Conservation (phyloP, 2,329 filamentous ascomycete genomes). For the Nemania sp. region DNA sequence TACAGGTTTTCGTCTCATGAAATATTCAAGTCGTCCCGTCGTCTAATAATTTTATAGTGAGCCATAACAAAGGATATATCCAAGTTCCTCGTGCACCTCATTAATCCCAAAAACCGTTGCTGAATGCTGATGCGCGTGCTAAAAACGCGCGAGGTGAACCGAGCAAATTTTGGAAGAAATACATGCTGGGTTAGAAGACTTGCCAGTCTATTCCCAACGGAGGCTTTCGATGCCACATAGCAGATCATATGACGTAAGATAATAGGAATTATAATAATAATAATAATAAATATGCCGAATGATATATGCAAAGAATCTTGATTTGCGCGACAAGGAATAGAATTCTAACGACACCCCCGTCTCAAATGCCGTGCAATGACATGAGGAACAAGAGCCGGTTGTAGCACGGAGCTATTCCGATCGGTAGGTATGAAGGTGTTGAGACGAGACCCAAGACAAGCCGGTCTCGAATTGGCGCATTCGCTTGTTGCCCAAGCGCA, state of each 20-base stretch:
- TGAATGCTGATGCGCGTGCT: neutral
- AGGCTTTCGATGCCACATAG: slow-evolving; percentile 1
- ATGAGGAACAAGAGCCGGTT: neutral
- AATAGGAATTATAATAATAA: too few relatives aligned
- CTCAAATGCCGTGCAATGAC: neutral
- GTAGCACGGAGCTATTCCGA: neutral
- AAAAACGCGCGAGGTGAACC: too few relatives aligned
- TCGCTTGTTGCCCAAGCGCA: slow-evolving; percentile 13
- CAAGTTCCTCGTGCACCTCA: neutral
- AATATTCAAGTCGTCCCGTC: slow-evolving; percentile 19
- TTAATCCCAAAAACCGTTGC: neutral
- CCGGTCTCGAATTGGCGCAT: slow-evolving; percentile 2
- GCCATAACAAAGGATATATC: slow-evolving; percentile 3
- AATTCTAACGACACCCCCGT: slow-evolving; percentile 14
- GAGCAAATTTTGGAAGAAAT: too few relatives aligned
- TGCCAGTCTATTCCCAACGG: slow-evolving; percentile 13
- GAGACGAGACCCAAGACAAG: neutral
- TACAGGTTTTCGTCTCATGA: slow-evolving; percentile 22
- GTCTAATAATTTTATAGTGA: slow-evolving; percentile 22
- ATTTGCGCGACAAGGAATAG: slow-evolving; percentile 7
- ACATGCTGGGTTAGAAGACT: too few relatives aligned
- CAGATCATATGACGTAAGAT: too few relatives aligned
- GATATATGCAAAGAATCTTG: slow-evolving; percentile 19
- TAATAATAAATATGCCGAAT: neutral
- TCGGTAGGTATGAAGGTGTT: neutral